A percentile compares a stretch with the other conserved stretches of the same genome.
Conservation (phyloP, 75 land plant species). For the Selaginella tamariscina region DNA sequence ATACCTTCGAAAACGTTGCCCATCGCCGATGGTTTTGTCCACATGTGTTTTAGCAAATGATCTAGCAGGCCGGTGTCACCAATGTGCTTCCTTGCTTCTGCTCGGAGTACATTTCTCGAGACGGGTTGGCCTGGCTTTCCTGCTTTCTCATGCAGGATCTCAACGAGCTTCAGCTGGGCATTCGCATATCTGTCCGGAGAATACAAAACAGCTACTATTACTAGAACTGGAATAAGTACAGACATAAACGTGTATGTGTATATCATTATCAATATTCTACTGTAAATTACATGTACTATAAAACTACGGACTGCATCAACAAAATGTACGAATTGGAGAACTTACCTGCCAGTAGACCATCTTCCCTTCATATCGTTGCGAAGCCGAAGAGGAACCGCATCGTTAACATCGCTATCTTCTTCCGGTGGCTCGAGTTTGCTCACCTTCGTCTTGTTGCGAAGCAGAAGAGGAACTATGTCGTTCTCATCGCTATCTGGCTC, state of each 20-base stretch:
- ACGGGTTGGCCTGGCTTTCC: slow-evolving; percentile 52
- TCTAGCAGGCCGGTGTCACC: slow-evolving; percentile 80
- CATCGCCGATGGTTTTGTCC: slow-evolving; percentile 51
- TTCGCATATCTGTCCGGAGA: slow-evolving; percentile 42
- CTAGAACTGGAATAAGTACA: not conserved
- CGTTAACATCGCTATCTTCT: not conserved
- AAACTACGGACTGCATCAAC: not conserved
- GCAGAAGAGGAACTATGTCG: not conserved
- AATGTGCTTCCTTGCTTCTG: slow-evolving; percentile 62
- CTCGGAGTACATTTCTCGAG: slow-evolving; percentile 44
- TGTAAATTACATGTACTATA: not conserved
- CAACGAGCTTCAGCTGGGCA: slow-evolving; percentile 58
- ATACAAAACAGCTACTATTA: not conserved
- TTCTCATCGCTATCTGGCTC: too few species aligned
- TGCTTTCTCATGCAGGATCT: slow-evolving; percentile 48
- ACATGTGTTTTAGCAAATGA: slow-evolving; percentile 78
- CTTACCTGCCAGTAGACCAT: slow-evolving; percentile 41
- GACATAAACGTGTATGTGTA: not conserved
- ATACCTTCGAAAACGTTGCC: slow-evolving; percentile 52
- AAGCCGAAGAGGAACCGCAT: slow-evolving; percentile 10
- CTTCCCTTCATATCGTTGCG: slow-evolving; percentile 44
- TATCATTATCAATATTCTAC: not conserved
- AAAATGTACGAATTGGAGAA: not conserved
- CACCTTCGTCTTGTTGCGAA: not conserved
- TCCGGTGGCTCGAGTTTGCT: too few species aligned